Evolutionary conservation across 106 monocot genomes (phyloP).

Genomic region (Posidonia australis): DNA sequence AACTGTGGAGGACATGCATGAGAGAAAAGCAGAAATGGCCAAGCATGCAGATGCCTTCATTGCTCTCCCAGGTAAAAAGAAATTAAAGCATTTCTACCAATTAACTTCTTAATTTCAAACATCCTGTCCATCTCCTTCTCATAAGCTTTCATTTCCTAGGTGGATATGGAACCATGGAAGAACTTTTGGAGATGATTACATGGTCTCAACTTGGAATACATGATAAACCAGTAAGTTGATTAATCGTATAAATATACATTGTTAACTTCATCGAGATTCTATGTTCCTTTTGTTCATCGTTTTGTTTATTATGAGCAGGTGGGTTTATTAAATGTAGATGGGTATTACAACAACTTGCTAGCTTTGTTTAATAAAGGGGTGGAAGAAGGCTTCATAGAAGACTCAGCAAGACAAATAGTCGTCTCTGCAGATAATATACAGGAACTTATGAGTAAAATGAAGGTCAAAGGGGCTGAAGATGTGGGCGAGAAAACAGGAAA

Average conservation of each 20-base stretch:
- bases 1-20: constrained; percentile 73
- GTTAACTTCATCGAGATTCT: not conserved
- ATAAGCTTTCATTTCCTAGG: constrained; percentile 20
- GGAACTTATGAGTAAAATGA: constrained; percentile 8
- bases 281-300: not conserved
- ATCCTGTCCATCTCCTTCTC: not conserved
- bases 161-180: constrained; percentile 65
- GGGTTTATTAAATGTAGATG: constrained; percentile 12
- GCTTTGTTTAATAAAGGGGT: constrained; percentile 9
- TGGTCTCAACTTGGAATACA: constrained; percentile 68
- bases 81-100: too few relatives aligned
- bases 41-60: constrained; percentile 82
- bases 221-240: constrained; percentile 51
- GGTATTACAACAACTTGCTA: constrained; percentile 12
- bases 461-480: not conserved
- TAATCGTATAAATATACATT: not conserved
- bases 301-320: constrained; percentile 3
- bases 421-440: constrained; percentile 7
- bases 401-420: not conserved
- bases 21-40: constrained; percentile 77
- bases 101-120: not conserved
- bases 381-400: constrained; percentile 12
- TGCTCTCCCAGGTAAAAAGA: constrained; percentile 71
- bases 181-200: constrained; percentile 16
- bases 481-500: constrained; percentile 1